Conservation (phyloP, 495 filamentous ascomycete genomes). For the Aspergillus coremiiformis region DNA sequence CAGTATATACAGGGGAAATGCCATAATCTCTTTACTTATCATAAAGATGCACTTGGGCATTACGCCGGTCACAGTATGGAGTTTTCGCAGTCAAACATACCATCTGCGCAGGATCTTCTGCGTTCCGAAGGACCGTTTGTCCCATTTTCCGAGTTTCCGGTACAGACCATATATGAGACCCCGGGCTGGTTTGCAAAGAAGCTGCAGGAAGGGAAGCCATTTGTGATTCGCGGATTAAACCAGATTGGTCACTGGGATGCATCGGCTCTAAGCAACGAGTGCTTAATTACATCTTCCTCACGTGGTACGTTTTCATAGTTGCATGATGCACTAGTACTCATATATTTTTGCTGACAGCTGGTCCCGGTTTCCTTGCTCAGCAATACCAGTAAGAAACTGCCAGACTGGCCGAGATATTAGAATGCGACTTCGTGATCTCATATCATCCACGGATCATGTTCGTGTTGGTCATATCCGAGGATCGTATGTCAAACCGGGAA, state of each 20-base stretch:
- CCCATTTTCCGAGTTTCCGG: constrained; percentile 19
- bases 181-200: constrained; percentile 9
- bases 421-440: constrained; percentile 13
- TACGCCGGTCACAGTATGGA: constrained; percentile 4
- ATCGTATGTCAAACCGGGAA: constrained; percentile 5
- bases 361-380: not conserved
- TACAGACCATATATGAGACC: constrained; percentile 3
- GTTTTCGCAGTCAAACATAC: not conserved
- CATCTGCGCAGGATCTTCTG: constrained; percentile 10
- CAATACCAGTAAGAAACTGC: constrained; percentile 14
- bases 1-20: not conserved
- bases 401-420: constrained; percentile 14
- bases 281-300: constrained; percentile 7
- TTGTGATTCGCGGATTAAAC: constrained; percentile 13
- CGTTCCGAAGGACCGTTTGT: constrained; percentile 11
- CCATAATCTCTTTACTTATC: not conserved
- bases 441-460: constrained; percentile 3
- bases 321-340: not conserved
- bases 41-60: not conserved
- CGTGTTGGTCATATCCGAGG: constrained; percentile 4
- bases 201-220: constrained; percentile 10
- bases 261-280: constrained; percentile 7
- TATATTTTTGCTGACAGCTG: not conserved
- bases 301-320: constrained; percentile 8
- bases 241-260: constrained; percentile 2